phyloP scores from a whole-genome alignment of 1,284 basidiomycete genomes.

The Cryptococcus sp. region DNA sequence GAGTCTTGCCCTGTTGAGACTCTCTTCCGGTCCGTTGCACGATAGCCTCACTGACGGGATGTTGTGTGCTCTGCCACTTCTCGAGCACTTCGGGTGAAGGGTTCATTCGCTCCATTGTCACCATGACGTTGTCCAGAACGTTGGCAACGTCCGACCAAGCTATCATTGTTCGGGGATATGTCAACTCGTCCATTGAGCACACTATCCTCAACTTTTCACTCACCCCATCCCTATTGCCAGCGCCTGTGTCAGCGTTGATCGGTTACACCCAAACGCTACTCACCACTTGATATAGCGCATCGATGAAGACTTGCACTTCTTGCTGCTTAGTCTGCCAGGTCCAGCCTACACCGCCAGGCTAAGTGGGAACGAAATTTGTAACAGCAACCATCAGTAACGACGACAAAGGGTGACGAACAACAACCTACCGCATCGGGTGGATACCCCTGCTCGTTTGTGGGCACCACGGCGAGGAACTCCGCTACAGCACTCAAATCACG shows the following conservation, averaged over 20 bases:
- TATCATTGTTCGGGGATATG: constrained; percentile 2
- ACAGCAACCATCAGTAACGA: background rate
- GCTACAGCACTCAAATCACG: constrained; percentile 30
- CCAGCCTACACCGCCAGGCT: constrained; percentile 42
- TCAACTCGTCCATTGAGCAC: background rate
- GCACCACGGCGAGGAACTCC: constrained; percentile 38
- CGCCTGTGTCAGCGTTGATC: background rate
- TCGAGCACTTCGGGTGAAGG: constrained; percentile 24
- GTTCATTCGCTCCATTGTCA: constrained; percentile 30
- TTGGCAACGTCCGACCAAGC: constrained; percentile 35
- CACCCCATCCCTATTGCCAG: constrained; percentile 25
- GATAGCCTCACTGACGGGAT: too few relatives aligned
- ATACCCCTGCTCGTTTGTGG: constrained; percentile 45
- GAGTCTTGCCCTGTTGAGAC: constrained; percentile 1
- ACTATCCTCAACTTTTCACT: background rate
- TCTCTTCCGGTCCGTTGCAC: background rate
- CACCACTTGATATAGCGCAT: constrained; percentile 40
- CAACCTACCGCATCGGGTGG: constrained; percentile 33
- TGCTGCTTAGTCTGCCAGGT: constrained; percentile 41
- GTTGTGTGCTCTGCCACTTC: constrained; percentile 5
- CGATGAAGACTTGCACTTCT: constrained; percentile 29
- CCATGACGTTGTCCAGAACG: constrained; percentile 21
- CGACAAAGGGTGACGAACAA: background rate
- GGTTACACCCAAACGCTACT: constrained; percentile 8
- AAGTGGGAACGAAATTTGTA: background rate